Base-by-base conservation (phyloP, 75 land plant genomes). In the Ceratopteris richardii region DNA sequence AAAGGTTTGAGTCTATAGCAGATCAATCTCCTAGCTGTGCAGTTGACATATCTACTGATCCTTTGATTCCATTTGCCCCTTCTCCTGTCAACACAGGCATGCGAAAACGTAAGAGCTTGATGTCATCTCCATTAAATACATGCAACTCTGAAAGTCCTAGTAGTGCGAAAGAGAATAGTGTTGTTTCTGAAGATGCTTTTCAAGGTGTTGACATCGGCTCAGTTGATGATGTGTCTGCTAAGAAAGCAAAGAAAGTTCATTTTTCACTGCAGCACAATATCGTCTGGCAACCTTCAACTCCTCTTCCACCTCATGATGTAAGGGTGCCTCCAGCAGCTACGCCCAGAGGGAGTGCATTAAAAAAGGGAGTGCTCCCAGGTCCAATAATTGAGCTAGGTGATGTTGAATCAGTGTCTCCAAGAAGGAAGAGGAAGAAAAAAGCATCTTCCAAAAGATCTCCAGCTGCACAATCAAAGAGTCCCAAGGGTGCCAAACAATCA, bases 301-400 rank as follows among this genome's bases (percentile, higher is more conserved):
- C 80, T 62, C 57, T 74, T 19, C 78, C 78, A n/a, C 80, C 80
- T 26, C 67, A 62, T 50, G 58, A 57, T 12, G 29, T 77, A 44
- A 77, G 72, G 39, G 64, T 69, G 6, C 78, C 78, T 52, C 72
- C 80, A 37, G 61, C 67, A 14, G 72, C 78, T 16, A 74, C 78
- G 17, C 80, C 80, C 25, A 67, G 75, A 62, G 78, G 78, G 0
- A 77, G 80, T 58, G 80, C 80, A 7, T 24, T 77, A 50, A 77
- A 77, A 57, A 67, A 68, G 51, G 80, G 80, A 7, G 71, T 77
- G 21, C 63, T 62, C 6, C 78, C 80, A 29, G 80, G 80, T 20
- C 80, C 80, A 18, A 74, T 77, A 1, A 76, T 52, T 6, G 54
- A 19, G 22, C 28, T 14, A 13, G 14, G 29, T 52, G 54, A 52